These are phyloP conservation scores for Globisporangium echinulatum DNA, from an alignment of 352 stramenopile species.

Conservation along the genomic window DNA sequence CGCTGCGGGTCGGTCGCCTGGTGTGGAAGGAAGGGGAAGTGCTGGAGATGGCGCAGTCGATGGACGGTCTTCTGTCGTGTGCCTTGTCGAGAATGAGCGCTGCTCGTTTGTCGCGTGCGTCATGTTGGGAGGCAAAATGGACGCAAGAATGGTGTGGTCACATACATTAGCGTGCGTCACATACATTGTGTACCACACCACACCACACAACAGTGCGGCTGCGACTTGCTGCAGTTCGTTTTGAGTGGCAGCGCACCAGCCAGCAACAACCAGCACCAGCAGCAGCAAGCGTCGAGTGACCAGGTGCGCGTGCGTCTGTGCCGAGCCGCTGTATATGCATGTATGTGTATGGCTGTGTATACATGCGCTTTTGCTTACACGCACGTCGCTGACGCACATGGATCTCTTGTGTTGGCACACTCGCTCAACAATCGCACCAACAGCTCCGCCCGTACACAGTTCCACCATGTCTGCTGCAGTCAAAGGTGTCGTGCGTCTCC, in stretches of 20 bases:
- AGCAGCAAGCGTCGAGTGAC: background rate
- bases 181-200: too few relatives aligned
- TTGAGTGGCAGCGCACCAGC: background rate
- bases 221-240: background rate
- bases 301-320: conserved; percentile 3
- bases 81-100: too few relatives aligned
- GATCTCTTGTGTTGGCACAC: background rate
- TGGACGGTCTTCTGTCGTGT: too few relatives aligned
- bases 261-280: background rate
- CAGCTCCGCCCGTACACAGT: too few relatives aligned
- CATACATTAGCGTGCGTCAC: too few relatives aligned
- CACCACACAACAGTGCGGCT: too few relatives aligned
- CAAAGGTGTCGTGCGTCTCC: conserved; percentile 83
- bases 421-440: too few relatives aligned
- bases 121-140: too few relatives aligned
- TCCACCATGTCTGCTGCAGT: conserved; percentile 22
- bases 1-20: background rate
- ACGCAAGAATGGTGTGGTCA: too few relatives aligned
- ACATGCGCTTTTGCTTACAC: background rate
- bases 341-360: background rate
- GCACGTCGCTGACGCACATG: background rate
- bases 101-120: too few relatives aligned
- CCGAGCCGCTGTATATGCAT: background rate
- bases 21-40: too few relatives aligned
- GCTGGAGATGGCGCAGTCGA: too few relatives aligned